A percentile compares a stretch with the other conserved stretches of the same genome.
Conservation (phyloP, 768 basidiomycete genomes). For the Cubamyces sp. region DNA sequence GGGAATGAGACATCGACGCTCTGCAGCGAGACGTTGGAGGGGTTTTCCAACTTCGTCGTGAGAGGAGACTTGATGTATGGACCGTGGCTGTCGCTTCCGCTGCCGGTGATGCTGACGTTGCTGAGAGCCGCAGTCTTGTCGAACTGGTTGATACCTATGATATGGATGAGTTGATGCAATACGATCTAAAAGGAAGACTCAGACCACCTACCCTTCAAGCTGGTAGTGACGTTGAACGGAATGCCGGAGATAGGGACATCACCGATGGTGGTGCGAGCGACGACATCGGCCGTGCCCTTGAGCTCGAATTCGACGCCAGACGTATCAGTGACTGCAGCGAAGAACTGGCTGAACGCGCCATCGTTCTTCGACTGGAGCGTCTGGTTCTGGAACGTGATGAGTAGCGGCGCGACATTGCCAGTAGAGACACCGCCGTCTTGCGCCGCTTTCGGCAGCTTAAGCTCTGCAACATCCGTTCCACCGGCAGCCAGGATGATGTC, state of each 20-base stretch:
- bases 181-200: too few relatives aligned
- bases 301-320: conserved; percentile 49
- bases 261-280: conserved; percentile 64
- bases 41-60: conserved; percentile 63
- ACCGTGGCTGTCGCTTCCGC: conserved; percentile 63
- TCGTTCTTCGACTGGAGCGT: conserved; percentile 61
- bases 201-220: conserved; percentile 48
- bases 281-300: conserved; percentile 60
- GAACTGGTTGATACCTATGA: conserved; percentile 53
- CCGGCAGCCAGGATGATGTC: conserved; percentile 53
- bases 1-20: conserved; percentile 63
- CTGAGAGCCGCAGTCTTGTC: conserved; percentile 53
- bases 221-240: conserved; percentile 61
- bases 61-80: conserved; percentile 62
- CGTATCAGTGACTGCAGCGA: conserved; percentile 60
- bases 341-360: conserved; percentile 56
- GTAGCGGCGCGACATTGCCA: conserved; percentile 64
- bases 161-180: not conserved
- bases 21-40: conserved; percentile 66
- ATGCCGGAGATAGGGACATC: conserved; percentile 68
- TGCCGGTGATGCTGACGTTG: conserved; percentile 64
- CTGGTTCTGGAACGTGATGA: conserved; percentile 58
- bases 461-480: conserved; percentile 58
- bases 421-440: conserved; percentile 68
- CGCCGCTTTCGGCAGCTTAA: conserved; percentile 51